Evolutionary conservation across 2,329 filamentous ascomycete genomes (phyloP).

Genomic region (Aspergillus sojae): DNA sequence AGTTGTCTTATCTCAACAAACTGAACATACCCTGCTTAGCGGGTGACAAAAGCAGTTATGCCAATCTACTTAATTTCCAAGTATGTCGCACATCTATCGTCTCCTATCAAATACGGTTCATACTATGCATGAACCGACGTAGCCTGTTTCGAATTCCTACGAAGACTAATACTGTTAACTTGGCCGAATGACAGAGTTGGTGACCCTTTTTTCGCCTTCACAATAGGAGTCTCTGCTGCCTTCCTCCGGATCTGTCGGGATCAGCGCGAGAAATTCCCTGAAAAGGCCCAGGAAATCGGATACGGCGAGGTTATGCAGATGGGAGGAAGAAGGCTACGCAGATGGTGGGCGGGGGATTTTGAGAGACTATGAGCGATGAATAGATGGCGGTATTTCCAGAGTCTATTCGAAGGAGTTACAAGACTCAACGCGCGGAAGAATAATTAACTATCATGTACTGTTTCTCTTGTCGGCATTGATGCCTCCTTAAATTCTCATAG

Average conservation of each 20-base stretch:
- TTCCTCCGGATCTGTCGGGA: slow-evolving; percentile 57
- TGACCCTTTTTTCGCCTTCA: slow-evolving; percentile 57
- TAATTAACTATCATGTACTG: background rate
- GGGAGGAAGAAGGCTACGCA: slow-evolving; percentile 35
- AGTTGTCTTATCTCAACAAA: background rate
- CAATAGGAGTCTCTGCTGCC: slow-evolving; percentile 56
- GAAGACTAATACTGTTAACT: slow-evolving; percentile 6
- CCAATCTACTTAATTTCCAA: slow-evolving; percentile 45
- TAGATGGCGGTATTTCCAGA: background rate
- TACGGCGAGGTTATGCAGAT: slow-evolving; percentile 32
- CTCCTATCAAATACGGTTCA: background rate
- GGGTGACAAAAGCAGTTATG: slow-evolving; percentile 16
- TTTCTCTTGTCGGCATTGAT: background rate
- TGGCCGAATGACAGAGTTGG: slow-evolving; percentile 40
- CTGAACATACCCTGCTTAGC: background rate
- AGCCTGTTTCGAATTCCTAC: background rate
- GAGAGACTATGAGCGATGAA: slow-evolving; percentile 26
- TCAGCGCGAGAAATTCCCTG: slow-evolving; percentile 51
- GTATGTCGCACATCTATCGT: slow-evolving; percentile 26
- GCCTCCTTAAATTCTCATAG: background rate
- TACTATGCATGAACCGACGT: background rate
- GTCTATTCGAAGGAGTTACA: background rate
- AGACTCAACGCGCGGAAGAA: background rate
- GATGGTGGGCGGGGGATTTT: slow-evolving; percentile 47
- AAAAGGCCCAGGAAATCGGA: slow-evolving; percentile 37